These are phyloP conservation scores for Boletus sp. DNA, from an alignment of 1,284 basidiomycete genomes.

Conservation along the genomic window DNA sequence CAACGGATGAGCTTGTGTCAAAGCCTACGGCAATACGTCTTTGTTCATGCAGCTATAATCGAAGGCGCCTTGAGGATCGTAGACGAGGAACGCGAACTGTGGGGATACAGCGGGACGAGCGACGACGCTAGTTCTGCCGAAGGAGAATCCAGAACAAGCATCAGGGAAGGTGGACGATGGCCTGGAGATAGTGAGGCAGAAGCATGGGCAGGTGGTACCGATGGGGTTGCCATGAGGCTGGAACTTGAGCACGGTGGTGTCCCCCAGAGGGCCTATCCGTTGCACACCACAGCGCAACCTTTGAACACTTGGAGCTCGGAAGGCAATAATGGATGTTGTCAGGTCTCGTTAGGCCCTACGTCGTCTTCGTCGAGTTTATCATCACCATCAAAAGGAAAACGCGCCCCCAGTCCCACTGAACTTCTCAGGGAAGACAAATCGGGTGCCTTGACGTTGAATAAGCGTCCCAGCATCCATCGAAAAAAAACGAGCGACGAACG, in stretches of 20 bases:
- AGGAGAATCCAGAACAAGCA: constrained; percentile 8
- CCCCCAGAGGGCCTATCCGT: constrained; percentile 11
- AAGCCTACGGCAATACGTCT: constrained; percentile 87
- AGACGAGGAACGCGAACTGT: constrained; percentile 66
- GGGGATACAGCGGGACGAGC: constrained; percentile 32
- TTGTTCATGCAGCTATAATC: constrained; percentile 85
- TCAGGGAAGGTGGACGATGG: constrained; percentile 3
- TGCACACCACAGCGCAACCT: constrained; percentile 13
- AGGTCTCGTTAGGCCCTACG: constrained; percentile 15
- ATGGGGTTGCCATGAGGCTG: constrained; percentile 3
- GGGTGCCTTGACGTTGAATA: constrained; percentile 59
- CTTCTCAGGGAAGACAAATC: constrained; percentile 60
- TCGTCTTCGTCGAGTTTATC: constrained; percentile 29
- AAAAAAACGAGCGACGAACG: constrained; percentile 34
- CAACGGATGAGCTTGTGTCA: constrained; percentile 93
- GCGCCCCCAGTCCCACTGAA: constrained; percentile 73
- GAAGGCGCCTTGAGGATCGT: constrained; percentile 79
- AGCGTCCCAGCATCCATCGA: constrained; percentile 69
- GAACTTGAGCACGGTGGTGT: constrained; percentile 4
- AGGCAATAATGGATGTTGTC: constrained; percentile 16
- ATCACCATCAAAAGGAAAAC: constrained; percentile 54
- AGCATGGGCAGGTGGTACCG: constrained; percentile 9
- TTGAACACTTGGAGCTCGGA: constrained; percentile 15
- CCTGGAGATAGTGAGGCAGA: constrained; percentile 15
- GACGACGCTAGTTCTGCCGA: constrained; percentile 34